Base-by-base conservation (phyloP, 345 rosid species). In the Noccaea caerulescens region DNA sequence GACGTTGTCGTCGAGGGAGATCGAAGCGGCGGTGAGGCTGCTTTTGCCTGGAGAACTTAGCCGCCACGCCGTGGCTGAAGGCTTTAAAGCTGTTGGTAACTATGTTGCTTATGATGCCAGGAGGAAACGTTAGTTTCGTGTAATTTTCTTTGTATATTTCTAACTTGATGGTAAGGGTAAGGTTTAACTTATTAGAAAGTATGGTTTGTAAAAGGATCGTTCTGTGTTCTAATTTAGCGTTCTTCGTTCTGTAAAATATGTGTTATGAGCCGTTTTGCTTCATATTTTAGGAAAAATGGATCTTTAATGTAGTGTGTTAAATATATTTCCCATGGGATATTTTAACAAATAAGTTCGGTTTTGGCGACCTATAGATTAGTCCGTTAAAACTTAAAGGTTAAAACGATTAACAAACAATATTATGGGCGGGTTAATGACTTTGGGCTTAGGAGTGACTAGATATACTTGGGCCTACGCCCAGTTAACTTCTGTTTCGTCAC, bases 1-100 rank as follows among this genome's bases (percentile, higher is more conserved):
- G 72, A 90, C 93, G 1, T 50, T 90, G 76, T 82, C 97, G 1
- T 80, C 85, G 0, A 79, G 91, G 84, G 93, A 86, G 83, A 81
- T 88, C 58, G 88, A 88, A 50, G 82, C 81, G 3, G 92, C 93
- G 0, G 92, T 86, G 30, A 86, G 80, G 73, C 65, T 88, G 57
- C 88, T 87, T 18, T 38, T 93, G 63, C 98, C 96, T 3, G 92
- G 96, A 32, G 89, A 93, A 11, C 95, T 90, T 16, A 83, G 93
- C 13, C 83, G 82, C 61, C 93, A 92, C 33, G 93, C 93, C 9
- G 60, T 86, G 2, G 86, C 93, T 10, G 96, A 88, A 67, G 97
- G 96, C 14, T 66, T 83, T 4, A 88, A 90, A 69, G 98, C 97
- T 47, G 49, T 88, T 10, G 69, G 73, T 12, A 85, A 82, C 60